These are phyloP conservation scores for Voacanga thouarsii DNA, from an alignment of 257 asterid genomes.

Conservation along the genomic window DNA sequence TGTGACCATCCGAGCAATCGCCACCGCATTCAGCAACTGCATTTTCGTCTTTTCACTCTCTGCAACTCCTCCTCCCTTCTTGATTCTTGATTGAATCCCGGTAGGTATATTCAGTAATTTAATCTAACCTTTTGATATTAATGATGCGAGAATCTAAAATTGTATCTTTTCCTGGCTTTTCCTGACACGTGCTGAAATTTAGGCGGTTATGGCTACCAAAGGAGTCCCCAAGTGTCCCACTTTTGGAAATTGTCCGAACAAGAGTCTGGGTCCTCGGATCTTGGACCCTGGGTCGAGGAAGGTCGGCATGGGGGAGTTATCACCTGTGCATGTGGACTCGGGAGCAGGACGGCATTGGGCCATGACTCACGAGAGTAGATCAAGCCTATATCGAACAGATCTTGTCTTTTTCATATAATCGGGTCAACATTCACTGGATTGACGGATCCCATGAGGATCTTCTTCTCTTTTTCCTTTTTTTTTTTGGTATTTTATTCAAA, in stretches of 20 bases:
- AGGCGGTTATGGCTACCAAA: not conserved
- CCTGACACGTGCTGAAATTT: not conserved
- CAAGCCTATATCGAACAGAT: no score
- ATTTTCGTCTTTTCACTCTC: constrained; percentile 21
- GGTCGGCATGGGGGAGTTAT: not conserved
- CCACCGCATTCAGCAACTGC: constrained; percentile 58
- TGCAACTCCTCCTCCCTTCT: not conserved
- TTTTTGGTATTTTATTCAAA: no score
- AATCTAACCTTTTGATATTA: not conserved
- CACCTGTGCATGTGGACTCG: not conserved
- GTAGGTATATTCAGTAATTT: not conserved
- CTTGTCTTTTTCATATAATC: no score
- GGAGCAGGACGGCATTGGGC: not conserved
- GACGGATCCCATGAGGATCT: no score
- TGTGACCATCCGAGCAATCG: constrained; percentile 42
- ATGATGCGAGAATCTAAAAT: not conserved
- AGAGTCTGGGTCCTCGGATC: no score
- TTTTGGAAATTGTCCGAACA: not conserved
- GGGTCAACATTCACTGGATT: no score
- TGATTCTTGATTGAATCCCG: not conserved
- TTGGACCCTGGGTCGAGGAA: no score
- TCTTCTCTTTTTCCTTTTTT: no score
- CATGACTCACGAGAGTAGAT: no score
- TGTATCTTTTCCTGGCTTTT: no score
- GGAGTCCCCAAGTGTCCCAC: not conserved